phyloP scores from a whole-genome alignment of 2,329 filamentous ascomycete genomes.

The Cordyceps cicadae region DNA sequence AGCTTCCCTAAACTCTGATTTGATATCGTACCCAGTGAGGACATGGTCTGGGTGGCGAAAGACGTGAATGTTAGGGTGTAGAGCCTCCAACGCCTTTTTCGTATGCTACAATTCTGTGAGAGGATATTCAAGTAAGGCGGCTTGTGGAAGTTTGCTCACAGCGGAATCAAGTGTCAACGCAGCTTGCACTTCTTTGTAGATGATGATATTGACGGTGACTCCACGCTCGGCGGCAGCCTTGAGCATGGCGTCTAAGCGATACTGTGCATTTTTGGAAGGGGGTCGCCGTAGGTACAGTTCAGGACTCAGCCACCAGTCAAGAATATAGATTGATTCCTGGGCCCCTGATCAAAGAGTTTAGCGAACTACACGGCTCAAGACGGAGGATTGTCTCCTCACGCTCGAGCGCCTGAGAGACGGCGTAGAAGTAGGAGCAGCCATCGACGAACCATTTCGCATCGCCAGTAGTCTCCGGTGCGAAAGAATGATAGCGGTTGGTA shows the following conservation, averaged over 20 bases:
- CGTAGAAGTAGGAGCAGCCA: conserved; percentile 77
- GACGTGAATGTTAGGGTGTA: conserved; percentile 78
- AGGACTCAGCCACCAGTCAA: conserved; percentile 86
- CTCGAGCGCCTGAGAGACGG: conserved; percentile 71
- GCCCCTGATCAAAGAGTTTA: conserved; percentile 41
- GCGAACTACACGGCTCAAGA: background rate
- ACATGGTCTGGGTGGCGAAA: conserved; percentile 87
- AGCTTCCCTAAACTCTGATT: conserved; percentile 59
- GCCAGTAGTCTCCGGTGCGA: conserved; percentile 63
- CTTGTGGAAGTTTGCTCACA: conserved; percentile 28
- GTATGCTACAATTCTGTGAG: conserved; percentile 52
- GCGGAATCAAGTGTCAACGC: conserved; percentile 55
- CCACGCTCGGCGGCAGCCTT: conserved; percentile 74
- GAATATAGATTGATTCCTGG: conserved; percentile 69
- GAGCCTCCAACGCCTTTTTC: conserved; percentile 65
- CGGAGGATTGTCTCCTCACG: conserved; percentile 25
- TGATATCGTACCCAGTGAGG: conserved; percentile 61
- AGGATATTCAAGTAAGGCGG: too few species aligned
- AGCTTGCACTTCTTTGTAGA: conserved; percentile 86
- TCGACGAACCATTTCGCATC: conserved; percentile 86
- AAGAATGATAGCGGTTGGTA: conserved; percentile 53
- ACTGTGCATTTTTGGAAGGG: conserved; percentile 71
- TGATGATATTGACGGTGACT: conserved; percentile 75
- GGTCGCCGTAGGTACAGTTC: conserved; percentile 82
- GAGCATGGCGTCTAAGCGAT: conserved; percentile 76